A percentile compares a stretch with the other conserved stretches of the same genome.
phyloP scores from a whole-genome alignment of 2,329 filamentous ascomycete genomes.

The Hypocrella siamensis region DNA sequence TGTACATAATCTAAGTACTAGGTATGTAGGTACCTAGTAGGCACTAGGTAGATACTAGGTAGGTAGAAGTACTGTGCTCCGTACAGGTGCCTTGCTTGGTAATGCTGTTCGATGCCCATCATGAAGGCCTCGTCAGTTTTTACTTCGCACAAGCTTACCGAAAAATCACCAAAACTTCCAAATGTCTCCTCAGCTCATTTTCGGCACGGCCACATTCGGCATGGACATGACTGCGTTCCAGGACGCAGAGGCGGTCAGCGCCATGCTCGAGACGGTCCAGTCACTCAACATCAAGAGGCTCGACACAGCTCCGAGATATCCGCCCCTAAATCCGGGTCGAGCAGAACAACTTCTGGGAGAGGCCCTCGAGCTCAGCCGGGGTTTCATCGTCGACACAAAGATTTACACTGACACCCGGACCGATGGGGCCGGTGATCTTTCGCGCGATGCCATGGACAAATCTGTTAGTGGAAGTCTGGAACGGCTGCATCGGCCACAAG shows the following conservation, averaged over 20 bases:
- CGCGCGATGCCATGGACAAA: neutral
- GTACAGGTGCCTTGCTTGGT: no score
- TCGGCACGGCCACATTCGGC: neutral
- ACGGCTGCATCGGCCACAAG: neutral
- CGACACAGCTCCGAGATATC: conserved; percentile 1
- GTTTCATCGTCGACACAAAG: conserved; percentile 1
- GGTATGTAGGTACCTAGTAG: no score
- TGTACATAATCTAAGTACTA: no score
- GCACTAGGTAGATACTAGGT: no score
- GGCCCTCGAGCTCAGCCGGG: neutral
- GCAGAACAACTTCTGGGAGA: conserved; percentile 1
- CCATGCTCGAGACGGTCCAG: neutral
- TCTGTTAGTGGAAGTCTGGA: neutral
- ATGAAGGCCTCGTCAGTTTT: no score
- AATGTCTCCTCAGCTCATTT: neutral
- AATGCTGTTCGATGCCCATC: no score
- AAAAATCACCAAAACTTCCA: no score
- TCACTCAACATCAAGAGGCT: neutral
- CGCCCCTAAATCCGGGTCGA: neutral
- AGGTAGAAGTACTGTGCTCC: no score
- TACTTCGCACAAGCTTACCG: no score
- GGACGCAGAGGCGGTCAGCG: neutral
- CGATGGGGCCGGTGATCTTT: neutral
- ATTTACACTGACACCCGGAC: neutral
- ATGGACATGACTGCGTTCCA: neutral